Evolutionary conservation across 805 yeast species (phyloP).

Genomic region (Alloascoidea africana): DNA sequence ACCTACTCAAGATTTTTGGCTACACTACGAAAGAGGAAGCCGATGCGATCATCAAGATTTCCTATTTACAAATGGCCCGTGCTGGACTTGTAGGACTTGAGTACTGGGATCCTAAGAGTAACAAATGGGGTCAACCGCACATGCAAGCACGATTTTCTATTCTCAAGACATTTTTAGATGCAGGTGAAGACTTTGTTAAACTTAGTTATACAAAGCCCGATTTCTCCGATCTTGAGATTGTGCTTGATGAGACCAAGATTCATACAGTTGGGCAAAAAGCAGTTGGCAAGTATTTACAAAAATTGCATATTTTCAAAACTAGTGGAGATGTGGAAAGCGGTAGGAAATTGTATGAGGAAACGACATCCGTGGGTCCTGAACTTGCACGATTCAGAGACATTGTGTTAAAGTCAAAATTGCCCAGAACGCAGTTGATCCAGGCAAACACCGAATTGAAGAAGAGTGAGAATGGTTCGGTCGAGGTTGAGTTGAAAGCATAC

Average conservation of each 20-base stretch:
- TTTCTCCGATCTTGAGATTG: constrained; percentile 44
- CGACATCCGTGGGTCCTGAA: constrained; percentile 46
- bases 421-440: constrained; percentile 76
- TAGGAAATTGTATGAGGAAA: constrained; percentile 41
- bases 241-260: constrained; percentile 46
- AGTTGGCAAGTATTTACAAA: constrained; percentile 51
- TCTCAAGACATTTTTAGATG: constrained; percentile 55
- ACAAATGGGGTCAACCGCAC: constrained; percentile 91
- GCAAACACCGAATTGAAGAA: constrained; percentile 43
- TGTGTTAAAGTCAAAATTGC: constrained; percentile 58
- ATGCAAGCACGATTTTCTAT: constrained; percentile 89
- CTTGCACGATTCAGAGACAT: constrained; percentile 50
- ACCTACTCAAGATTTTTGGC: constrained; percentile 61
- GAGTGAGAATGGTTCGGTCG: constrained; percentile 16
- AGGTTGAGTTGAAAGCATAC: constrained; percentile 52
- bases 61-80: constrained; percentile 71
- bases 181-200: constrained; percentile 42
- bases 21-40: constrained; percentile 32
- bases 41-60: constrained; percentile 45
- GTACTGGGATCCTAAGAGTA: constrained; percentile 70
- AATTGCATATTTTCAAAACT: constrained; percentile 67
- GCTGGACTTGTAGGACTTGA: constrained; percentile 78
- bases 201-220: constrained; percentile 31
- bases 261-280: constrained; percentile 58
- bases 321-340: constrained; percentile 63